Evolutionary conservation across 441 rosid species (phyloP), one percentile per base, ranked within the genome.

Genomic region (Flueggea neowawraea): DNA sequence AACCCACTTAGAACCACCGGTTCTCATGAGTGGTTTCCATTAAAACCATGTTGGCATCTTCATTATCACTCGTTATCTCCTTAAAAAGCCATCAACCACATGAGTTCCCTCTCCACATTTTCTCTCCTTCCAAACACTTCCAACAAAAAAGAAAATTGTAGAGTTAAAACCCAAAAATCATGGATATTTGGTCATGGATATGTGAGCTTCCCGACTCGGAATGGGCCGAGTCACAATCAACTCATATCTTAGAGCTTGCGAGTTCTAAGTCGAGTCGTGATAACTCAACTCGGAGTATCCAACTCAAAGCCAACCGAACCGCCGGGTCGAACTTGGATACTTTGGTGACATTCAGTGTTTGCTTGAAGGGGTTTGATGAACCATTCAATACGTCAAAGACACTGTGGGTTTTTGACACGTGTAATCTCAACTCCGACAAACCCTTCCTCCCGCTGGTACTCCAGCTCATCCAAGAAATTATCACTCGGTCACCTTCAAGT

Each of bases 131-230:
- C 49, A 65, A 16, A 2, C 54, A 53, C 57, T 45, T 12, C 6
- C 11, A 3, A 22, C 58, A 11, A 10, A 9, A 16, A 7, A 0
- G 36, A 47, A 51, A 31, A 22, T 22, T 54, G 33, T 4, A 45
- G 17, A n/a, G 31, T 51, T 31, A 14, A 41, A 39, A 41, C 12
- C 3, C 50, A 4, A 32, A 4, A 16, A 45, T 72, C 75, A 71
- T 84, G 82, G 86, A 86, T 54, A 66, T 88, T 5, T 92, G 98
- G 96, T 82, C 90, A 5, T 89, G 98, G 98, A 83, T 92, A 45
- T 86, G 80, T 55, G 82, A 77, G 68, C 82, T 90, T 2, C 83
- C 78, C 2, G 62, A 66, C 66, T 73, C 73, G 6, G 65, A 67
- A 39, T 76, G 79, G 75, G n/a, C 31, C 4, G 78, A 70, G 32